Conservation (phyloP, 2,329 filamentous ascomycete species). For the Pseudogymnoascus sp. region DNA sequence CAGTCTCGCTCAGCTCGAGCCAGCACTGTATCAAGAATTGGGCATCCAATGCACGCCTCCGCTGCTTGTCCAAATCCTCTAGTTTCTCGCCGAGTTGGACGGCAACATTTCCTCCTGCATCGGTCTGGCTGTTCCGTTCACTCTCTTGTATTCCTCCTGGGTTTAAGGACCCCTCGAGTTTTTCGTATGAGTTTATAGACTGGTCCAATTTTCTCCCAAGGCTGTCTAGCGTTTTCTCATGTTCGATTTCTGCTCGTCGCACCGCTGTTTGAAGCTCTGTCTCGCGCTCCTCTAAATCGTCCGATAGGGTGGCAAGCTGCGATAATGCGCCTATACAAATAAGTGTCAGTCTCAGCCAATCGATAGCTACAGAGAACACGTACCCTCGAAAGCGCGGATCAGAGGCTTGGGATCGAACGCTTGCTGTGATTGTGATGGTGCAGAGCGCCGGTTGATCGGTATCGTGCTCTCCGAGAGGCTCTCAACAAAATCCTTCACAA, state of each 20-base stretch:
- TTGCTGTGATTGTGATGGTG: conserved; percentile 43
- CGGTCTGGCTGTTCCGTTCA: conserved; percentile 37
- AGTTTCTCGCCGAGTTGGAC: conserved; percentile 91
- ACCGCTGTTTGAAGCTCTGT: conserved; percentile 87
- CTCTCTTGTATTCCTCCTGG: conserved; percentile 41
- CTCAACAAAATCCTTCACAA: conserved; percentile 96
- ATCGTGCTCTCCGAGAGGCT: conserved; percentile 78
- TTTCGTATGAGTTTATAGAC: conserved; percentile 86
- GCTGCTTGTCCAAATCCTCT: conserved; percentile 89
- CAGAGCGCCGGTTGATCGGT: conserved; percentile 72
- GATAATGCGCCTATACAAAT: conserved; percentile 49
- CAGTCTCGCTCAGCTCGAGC: conserved; percentile 87
- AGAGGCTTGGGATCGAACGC: conserved; percentile 92
- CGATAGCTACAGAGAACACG: conserved; percentile 16
- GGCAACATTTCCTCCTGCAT: conserved; percentile 70
- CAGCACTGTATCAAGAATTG: conserved; percentile 95
- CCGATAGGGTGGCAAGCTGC: conserved; percentile 62
- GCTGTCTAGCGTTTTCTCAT: conserved; percentile 83
- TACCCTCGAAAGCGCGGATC: conserved; percentile 87
- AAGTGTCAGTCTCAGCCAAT: conserved; percentile 23
- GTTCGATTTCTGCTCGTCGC: conserved; percentile 81
- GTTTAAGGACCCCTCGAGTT: conserved; percentile 76
- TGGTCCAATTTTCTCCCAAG: conserved; percentile 84
- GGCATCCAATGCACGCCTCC: conserved; percentile 82
- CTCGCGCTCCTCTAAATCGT: conserved; percentile 82